Base-by-base conservation (phyloP, 2,329 filamentous ascomycete species). In the Colletotrichum lindemuthianum region DNA sequence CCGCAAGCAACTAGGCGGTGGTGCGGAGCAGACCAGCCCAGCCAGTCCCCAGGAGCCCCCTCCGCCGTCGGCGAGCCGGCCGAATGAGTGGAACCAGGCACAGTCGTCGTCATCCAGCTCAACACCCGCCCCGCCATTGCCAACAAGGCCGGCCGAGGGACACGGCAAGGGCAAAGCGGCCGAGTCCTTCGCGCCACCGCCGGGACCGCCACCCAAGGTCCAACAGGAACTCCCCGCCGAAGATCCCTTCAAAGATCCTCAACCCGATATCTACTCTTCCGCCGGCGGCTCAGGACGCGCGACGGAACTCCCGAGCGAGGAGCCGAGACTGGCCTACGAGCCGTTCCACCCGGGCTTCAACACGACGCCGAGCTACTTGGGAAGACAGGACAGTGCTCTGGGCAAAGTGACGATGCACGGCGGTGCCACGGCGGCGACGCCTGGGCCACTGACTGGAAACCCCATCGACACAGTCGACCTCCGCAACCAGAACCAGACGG, bases 1-100 rank as follows among this genome's bases (percentile, higher is more conserved):
- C 3, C 80, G 84, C 66, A 89, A 89, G 72, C 79, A 83, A 41
- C 75, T 85, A 5, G 84, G 84, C 10, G 49, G 81, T 6, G 75
- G 73, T 60, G 70, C 75, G 59, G 71, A 57, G 36, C 53, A 65
- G 32, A 67, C 74, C 32, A 75, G 73, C 61, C 72, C 73, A 6
- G 61, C 67, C 36, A 59, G 68, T 56, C 66, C 66, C 41, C 49
- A 68, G 36, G 49, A 48, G 10, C 12, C 41, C 8, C 56, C 68
- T 24, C 70, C 72, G 63, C 70, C 61, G 68, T 67, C 66, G 48
- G 52, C 57, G 39, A 64, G 34, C 56, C 66, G 52, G 47, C 44
- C 51, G 34, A 54, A 52, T 63, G 41, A 66, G 64, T 49, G 58
- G 68, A 41, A 67, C 63, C 48, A 74, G 70, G 60, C 74, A 68